Evolutionary conservation across 1,139 yeast species (phyloP), one percentile per base, ranked within the genome.

Genomic region (Yamadazyma blattariae): DNA sequence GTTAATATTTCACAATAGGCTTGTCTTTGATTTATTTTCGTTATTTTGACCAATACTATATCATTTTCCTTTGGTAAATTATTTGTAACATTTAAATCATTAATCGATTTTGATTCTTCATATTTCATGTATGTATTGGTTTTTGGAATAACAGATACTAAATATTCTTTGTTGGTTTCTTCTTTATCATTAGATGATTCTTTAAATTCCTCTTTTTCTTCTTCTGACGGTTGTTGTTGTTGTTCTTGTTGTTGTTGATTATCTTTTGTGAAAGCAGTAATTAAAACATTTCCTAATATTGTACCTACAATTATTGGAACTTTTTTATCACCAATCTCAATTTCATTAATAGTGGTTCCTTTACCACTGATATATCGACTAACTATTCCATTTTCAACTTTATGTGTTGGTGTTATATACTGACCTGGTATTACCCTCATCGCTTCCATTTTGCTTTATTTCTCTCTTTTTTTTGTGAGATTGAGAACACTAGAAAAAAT

Each of bases 1-100:
- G 89, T 85, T 30, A 92, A 57, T 28, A 92, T 86, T 50, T 89
- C 97, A 34, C 89, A 83, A 52, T 71, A 75, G 3, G 94, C 95
- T 57, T 90, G 94, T 42, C 75, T 77, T 17, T 72, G 63, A 13
- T 75, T 71, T 31, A 92, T 72, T 47, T 82, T 74, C 13, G 83
- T 79, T 19, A 92, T 85, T 36, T 80, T 71, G 0, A 88, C 89
- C 17, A 92, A 64, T 3, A 94, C 97, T 11, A 82, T 59, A 55
- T 90, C 96, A 29, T 87, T 85, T 45, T 88, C 96, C 44, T 79
- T 77, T 4, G 98, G 97, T 37, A 92, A 66, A 39, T 72, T 74
- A 35, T 74, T 78, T 14, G 79, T 11, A 3, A 31, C 12, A 20
- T 19, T 28, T 12, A 13, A 11, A 12, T 53, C 23, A n/a, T 25